phyloP scores from a whole-genome alignment of 1,284 basidiomycete species.

The Xerocomus amazonicus region DNA sequence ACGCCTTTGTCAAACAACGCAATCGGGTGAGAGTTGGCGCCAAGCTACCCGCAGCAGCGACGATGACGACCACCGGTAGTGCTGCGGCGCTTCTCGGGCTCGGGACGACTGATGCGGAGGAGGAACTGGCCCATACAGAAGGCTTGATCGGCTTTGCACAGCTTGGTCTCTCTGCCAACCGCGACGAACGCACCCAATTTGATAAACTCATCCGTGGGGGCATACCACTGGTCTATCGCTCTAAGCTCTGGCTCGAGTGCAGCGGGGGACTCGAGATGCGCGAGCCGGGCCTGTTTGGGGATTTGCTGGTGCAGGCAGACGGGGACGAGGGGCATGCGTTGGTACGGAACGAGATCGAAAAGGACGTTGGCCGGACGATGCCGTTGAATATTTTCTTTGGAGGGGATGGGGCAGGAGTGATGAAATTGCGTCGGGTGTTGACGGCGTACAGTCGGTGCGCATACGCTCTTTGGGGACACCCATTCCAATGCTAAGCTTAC shows the following conservation, averaged over 20 bases:
- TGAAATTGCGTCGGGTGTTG: constrained; percentile 86
- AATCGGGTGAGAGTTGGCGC: constrained; percentile 41
- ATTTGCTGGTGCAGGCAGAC: constrained; percentile 65
- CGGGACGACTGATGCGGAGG: constrained; percentile 57
- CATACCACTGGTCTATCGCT: constrained; percentile 84
- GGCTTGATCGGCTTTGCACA: constrained; percentile 87
- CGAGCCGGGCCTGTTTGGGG: constrained; percentile 89
- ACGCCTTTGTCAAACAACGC: constrained; percentile 75
- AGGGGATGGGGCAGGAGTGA: constrained; percentile 89
- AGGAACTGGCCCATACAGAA: constrained; percentile 69
- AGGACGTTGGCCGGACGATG: constrained; percentile 93
- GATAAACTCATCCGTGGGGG: constrained; percentile 77
- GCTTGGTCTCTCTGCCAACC: constrained; percentile 70
- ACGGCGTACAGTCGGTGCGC: constrained; percentile 87
- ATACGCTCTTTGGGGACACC: neutral
- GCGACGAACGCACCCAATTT: constrained; percentile 79
- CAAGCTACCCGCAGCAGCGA: constrained; percentile 13
- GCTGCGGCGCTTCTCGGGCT: constrained; percentile 62
- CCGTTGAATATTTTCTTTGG: constrained; percentile 97
- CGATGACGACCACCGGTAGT: constrained; percentile 10
- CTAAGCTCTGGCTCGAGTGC: constrained; percentile 91
- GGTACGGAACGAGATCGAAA: constrained; percentile 80
- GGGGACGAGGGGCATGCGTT: constrained; percentile 47
- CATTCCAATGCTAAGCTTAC: too few species aligned
- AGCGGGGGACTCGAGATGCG: constrained; percentile 88